These are phyloP conservation scores for Coleophoma cylindrospora DNA, from an alignment of 2,329 filamentous ascomycete species.

Conservation along the genomic window DNA sequence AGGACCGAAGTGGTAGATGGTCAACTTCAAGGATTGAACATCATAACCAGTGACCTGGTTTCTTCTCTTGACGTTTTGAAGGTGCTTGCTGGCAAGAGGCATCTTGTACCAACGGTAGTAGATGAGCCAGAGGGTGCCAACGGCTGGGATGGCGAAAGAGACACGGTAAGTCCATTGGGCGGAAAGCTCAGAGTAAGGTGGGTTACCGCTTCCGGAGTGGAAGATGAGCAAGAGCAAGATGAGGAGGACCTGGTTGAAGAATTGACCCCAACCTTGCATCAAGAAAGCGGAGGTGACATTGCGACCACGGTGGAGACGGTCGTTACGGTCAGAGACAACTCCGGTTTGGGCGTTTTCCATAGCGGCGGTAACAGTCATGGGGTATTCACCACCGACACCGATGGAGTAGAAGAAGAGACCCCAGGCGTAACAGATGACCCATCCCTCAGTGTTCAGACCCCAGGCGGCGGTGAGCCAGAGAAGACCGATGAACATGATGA, in stretches of 20 bases:
- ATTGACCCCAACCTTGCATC: constrained; percentile 98
- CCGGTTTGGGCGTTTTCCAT: constrained; percentile 88
- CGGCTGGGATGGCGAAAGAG: constrained; percentile 85
- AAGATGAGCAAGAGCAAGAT: constrained; percentile 85
- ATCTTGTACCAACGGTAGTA: constrained; percentile 97
- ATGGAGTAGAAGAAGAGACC: constrained; percentile 87
- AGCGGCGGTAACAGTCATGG: constrained; percentile 91
- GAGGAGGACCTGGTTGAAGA: constrained; percentile 86
- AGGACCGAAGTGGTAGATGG: constrained; percentile 77
- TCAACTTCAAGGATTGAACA: constrained; percentile 71
- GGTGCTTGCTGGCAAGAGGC: constrained; percentile 79
- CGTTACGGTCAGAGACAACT: constrained; percentile 83
- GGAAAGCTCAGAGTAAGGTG: constrained; percentile 72
- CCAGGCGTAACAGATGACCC: constrained; percentile 97
- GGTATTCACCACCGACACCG: constrained; percentile 81
- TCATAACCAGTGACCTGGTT: constrained; percentile 88
- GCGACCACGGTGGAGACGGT: constrained; percentile 90
- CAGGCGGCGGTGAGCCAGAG: constrained; percentile 88
- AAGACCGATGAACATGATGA: constrained; percentile 91
- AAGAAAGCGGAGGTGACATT: constrained; percentile 94
- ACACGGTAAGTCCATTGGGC: constrained; percentile 90
- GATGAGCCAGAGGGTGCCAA: constrained; percentile 88
- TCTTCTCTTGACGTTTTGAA: constrained; percentile 80
- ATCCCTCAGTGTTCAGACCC: constrained; percentile 82
- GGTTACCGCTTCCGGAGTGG: constrained; percentile 54